Evolutionary conservation across 345 rosid genomes (phyloP), one percentile per base, ranked within the genome.

Genomic region (Microcos paniculata): DNA sequence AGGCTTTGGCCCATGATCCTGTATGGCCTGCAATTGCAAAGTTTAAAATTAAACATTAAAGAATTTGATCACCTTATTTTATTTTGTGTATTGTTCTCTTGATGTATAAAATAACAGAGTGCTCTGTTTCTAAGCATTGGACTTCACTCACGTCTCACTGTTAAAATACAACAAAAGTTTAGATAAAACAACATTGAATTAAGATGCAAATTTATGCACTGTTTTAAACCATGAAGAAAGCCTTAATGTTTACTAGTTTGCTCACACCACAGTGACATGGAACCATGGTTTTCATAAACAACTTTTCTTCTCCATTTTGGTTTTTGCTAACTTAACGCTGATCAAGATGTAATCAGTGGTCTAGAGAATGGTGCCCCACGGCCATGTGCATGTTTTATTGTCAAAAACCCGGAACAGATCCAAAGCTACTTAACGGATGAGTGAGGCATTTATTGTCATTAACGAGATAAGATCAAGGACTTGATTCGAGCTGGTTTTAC

Each of bases 1-100:
- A 87, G 7, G 98, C 95, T 79, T 73, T 86, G 62, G 92, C 97
- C 98, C 98, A 92, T 26, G 97, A 94, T 72, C 95, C 95, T 56
- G 98, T 86, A 78, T 94, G 98, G 13, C 85, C 87, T 85, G 82
- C 75, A 3, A 40, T 62, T 28, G 15, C 68, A 48, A 61, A 62
- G 23, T 8, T 35, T 3, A 72, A 13, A 66, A n/a, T n/a, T n/a
- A n/a, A n/a, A n/a, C n/a, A n/a, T n/a, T n/a, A 0, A 0, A 1
- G n/a, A 21, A 4, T n/a, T 24, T 24, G 3, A 30, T 71, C 26
- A 48, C 49, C 58, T 33, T 9, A 31, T 70, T 52, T 19, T 19
- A 19, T 70, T 3, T 49, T 7, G 14, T 24, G 10, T 66, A 4
- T 11, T 23, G 43, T 31, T 21, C 61, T 51, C 42, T 66, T 40